Base-by-base conservation (phyloP, 2,329 filamentous ascomycete genomes). In the Epichloe coenophiala region DNA sequence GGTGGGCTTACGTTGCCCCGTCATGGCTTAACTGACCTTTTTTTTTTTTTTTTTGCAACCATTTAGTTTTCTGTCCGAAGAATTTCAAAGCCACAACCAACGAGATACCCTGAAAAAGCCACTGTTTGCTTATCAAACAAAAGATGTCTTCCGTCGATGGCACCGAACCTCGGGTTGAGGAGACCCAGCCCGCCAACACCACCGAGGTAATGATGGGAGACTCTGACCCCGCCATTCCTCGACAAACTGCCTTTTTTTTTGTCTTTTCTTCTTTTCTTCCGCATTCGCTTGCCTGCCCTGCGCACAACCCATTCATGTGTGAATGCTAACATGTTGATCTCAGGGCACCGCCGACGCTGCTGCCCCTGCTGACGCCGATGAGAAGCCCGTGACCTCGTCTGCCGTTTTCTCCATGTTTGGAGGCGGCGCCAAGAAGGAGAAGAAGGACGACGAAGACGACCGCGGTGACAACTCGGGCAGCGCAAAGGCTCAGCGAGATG, bases 381-480 rank as follows among this genome's bases (percentile, higher is more conserved):
- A 57, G 17, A 57, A 57, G 49, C 53, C 73, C 51, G 71, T 77
- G 50, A 79, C 73, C 55, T 74, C 75, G 17, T 80, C 80, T 8
- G 76, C 79, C 59, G 87, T 97, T 57, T 97, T 97, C 76, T 91
- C 88, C 70, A 97, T 98, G 93, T 98, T 98, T 66, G 93, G 93
- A 61, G 93, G 93, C 57, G 93, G 93, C 55, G 87, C 87, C 54
- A 95, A 95, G 81, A 97, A 95, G 77, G 88, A 93, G 74, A 90
- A 88, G 78, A 95, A 93, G 78, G 84, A 87, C 53, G 74, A 62
- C 3, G 56, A 86, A 35, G 86, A 87, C 63, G 88, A 86, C 59
- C 84, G 82, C 57, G 84, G 89, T 58, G 90, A 96, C 68, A 87
- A 83, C 66, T 94, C 88, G 58, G 90, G 90, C 63, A 89, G 86